These are phyloP conservation scores for Populus hybrid DNA, from an alignment of 441 rosid species.

Conservation along the genomic window DNA sequence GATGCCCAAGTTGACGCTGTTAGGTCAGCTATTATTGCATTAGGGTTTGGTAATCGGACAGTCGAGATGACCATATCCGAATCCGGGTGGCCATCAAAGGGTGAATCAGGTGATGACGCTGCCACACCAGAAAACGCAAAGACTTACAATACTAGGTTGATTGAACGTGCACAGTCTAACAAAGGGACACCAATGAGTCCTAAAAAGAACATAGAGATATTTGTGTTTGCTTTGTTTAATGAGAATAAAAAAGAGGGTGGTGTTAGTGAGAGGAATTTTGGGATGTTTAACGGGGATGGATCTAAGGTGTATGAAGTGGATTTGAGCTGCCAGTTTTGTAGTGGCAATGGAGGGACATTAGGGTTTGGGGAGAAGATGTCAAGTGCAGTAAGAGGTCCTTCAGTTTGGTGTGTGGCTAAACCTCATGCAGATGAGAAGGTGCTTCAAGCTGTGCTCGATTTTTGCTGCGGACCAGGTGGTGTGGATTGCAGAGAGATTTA, in stretches of 20 bases:
- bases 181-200: slow-evolving; percentile 67
- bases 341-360: slow-evolving; percentile 33
- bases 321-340: slow-evolving; percentile 57
- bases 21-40: slow-evolving; percentile 43
- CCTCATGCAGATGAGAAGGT: slow-evolving; percentile 62
- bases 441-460: slow-evolving; percentile 53
- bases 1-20: slow-evolving; percentile 72
- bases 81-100: slow-evolving; percentile 76
- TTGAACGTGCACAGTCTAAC: slow-evolving; percentile 42
- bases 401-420: slow-evolving; percentile 77
- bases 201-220: slow-evolving; percentile 34
- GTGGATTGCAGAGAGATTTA: slow-evolving; percentile 63
- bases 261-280: slow-evolving; percentile 52
- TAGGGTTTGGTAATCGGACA: slow-evolving; percentile 48
- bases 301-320: slow-evolving; percentile 57
- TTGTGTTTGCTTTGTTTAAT: slow-evolving; percentile 58
- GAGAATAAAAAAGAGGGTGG: slow-evolving; percentile 63
- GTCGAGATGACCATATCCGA: slow-evolving; percentile 46
- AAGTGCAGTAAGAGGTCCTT: slow-evolving; percentile 40
- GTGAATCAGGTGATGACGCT: slow-evolving; percentile 38
- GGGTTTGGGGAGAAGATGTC: slow-evolving; percentile 36
- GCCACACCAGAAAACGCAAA: slow-evolving; percentile 50
- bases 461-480: slow-evolving; percentile 67
- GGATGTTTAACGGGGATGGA: slow-evolving; percentile 59
- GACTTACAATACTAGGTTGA: slow-evolving; percentile 51